Evolutionary conservation across 2,329 filamentous ascomycete species (phyloP).

Genomic region (Malbranchea zuffiana): DNA sequence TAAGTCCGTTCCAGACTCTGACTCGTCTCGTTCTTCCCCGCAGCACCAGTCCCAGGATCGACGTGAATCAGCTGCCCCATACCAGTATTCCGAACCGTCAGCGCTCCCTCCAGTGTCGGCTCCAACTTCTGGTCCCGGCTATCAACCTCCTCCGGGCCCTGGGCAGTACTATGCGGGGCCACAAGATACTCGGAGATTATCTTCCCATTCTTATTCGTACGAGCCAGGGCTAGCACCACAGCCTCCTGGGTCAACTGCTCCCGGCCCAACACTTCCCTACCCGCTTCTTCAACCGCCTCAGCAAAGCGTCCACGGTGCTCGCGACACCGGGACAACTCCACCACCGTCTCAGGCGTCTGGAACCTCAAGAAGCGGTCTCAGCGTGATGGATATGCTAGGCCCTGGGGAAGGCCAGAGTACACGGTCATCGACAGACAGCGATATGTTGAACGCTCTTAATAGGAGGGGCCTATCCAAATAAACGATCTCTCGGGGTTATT

Average conservation of each 20-base stretch:
- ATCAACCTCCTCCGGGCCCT: constrained; percentile 26
- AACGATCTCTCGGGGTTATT: too few relatives aligned
- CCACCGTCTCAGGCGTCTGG: constrained; percentile 30
- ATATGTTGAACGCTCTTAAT: constrained; percentile 40
- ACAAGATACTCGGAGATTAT: constrained; percentile 32
- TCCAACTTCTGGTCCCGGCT: constrained; percentile 33
- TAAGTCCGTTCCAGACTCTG: constrained; percentile 19
- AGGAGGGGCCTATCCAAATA: constrained; percentile 30
- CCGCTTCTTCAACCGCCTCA: constrained; percentile 27
- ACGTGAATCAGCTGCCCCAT: constrained; percentile 35
- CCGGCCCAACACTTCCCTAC: constrained; percentile 21
- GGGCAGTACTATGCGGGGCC: constrained; percentile 30
- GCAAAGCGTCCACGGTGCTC: constrained; percentile 20
- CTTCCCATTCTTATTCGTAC: constrained; percentile 37
- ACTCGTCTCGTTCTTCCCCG: constrained; percentile 21
- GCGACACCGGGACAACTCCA: constrained; percentile 28
- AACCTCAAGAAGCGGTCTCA: constrained; percentile 33
- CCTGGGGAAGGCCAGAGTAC: constrained; percentile 29
- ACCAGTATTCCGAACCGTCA: constrained; percentile 38
- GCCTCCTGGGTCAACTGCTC: constrained; percentile 27
- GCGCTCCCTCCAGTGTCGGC: constrained; percentile 39
- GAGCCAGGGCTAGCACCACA: constrained; percentile 33
- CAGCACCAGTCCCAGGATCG: constrained; percentile 31
- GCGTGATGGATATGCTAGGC: constrained; percentile 40
- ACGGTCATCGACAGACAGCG: constrained; percentile 38